Evolutionary conservation across 2,329 filamentous ascomycete genomes (phyloP).

Genomic region (Epicoccum nigrum): DNA sequence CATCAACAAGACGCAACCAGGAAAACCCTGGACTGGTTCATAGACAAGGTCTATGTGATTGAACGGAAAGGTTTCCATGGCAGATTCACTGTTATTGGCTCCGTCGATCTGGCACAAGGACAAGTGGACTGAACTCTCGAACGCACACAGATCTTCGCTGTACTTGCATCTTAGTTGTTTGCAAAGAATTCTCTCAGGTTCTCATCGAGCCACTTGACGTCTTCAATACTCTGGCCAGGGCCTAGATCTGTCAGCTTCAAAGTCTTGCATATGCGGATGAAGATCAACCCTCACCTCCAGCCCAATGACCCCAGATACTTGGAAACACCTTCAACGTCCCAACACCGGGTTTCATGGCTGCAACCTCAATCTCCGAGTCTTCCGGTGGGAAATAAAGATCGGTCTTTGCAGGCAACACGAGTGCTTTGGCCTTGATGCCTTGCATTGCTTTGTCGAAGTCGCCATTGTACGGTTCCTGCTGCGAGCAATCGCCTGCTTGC

Average conservation of each 20-base stretch:
- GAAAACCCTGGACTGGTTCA: slow-evolving; percentile 27
- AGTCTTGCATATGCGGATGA: background rate
- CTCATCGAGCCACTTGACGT: slow-evolving; percentile 74
- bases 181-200: slow-evolving; percentile 62
- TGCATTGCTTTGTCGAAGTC: slow-evolving; percentile 67
- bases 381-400: slow-evolving; percentile 85
- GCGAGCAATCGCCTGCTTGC: slow-evolving; percentile 74
- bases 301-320: slow-evolving; percentile 69
- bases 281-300: slow-evolving; percentile 52
- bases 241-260: slow-evolving; percentile 50
- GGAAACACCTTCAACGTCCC: slow-evolving; percentile 62
- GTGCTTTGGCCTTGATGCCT: slow-evolving; percentile 72
- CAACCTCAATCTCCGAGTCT: slow-evolving; percentile 76
- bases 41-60: slow-evolving; percentile 38
- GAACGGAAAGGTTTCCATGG: slow-evolving; percentile 32
- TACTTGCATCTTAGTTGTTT: slow-evolving; percentile 22
- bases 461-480: slow-evolving; percentile 71
- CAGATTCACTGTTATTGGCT: slow-evolving; percentile 33
- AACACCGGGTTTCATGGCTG: slow-evolving; percentile 64
- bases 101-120: slow-evolving; percentile 17
- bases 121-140: background rate
- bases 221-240: slow-evolving; percentile 72
- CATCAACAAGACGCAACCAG: slow-evolving; percentile 1
- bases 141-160: background rate
- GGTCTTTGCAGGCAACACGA: slow-evolving; percentile 74